Conservation (phyloP, 2,329 filamentous ascomycete species). For the Cercospora beticola region DNA sequence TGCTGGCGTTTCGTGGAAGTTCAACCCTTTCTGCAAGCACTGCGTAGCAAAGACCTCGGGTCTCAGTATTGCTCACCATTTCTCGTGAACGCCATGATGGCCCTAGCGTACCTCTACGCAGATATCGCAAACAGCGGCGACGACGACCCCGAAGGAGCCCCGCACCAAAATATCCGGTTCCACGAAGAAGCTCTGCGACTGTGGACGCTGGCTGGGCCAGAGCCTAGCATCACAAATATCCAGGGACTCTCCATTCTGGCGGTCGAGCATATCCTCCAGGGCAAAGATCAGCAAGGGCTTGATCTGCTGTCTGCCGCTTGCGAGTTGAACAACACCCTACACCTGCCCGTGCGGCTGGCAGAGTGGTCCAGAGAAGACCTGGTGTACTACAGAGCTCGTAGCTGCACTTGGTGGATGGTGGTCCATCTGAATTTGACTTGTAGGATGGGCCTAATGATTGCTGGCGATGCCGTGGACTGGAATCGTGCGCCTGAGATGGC, state of each 20-base stretch:
- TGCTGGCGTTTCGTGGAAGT: conserved; percentile 7
- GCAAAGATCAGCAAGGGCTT: conserved; percentile 6
- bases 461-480: background rate
- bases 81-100: conserved; percentile 10
- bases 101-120: conserved; percentile 6
- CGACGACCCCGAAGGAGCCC: background rate
- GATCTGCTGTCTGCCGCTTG: background rate
- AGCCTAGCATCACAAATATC: conserved; percentile 6
- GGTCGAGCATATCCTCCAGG: conserved; percentile 3
- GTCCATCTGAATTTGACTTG: conserved; percentile 8
- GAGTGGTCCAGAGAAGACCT: background rate
- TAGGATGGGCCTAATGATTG: conserved; percentile 9
- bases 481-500: background rate
- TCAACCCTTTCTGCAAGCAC: conserved; percentile 5
- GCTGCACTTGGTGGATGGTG: conserved; percentile 9
- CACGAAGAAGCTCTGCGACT: conserved; percentile 11
- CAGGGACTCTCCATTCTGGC: conserved; percentile 7
- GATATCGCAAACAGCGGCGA: background rate
- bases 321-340: background rate
- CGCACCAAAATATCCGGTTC: background rate
- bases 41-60: background rate
- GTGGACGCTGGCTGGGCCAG: background rate
- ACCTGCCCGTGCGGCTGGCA: background rate
- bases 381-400: background rate
- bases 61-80: conserved; percentile 5